These are phyloP conservation scores for Fusarium tanahbumbuense DNA, from an alignment of 2,329 filamentous ascomycete genomes.

Conservation along the genomic window DNA sequence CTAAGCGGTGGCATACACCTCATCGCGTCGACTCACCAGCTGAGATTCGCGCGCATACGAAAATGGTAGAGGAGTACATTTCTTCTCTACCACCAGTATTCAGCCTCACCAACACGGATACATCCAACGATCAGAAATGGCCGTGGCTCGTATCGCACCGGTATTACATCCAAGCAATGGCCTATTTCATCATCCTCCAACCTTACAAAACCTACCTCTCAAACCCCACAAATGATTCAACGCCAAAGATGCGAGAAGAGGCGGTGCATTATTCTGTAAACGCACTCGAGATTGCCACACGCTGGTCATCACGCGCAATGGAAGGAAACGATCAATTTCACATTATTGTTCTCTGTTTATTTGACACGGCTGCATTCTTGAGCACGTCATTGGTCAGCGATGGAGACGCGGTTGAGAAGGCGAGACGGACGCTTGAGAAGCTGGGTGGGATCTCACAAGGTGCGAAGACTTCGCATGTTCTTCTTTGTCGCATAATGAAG, in stretches of 20 bases:
- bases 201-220: constrained; percentile 11
- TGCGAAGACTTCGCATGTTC: constrained; percentile 2
- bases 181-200: constrained; percentile 14
- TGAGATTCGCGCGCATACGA: neutral
- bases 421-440: neutral
- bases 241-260: neutral
- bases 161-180: constrained; percentile 20
- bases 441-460: neutral
- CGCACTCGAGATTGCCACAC: neutral
- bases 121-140: neutral
- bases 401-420: neutral
- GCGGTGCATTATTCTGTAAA: neutral
- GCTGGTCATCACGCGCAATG: constrained; percentile 9
- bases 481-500: constrained; percentile 4
- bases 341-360: neutral
- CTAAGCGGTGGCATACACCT: constrained; percentile 14
- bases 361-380: constrained; percentile 18
- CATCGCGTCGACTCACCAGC: constrained; percentile 2
- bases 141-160: constrained; percentile 18
- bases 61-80: neutral
- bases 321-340: constrained; percentile 15
- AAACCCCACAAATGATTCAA: rapidly evolving
- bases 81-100: neutral
- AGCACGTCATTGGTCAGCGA: neutral
- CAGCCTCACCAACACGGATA: neutral